Conservation (phyloP, 2,329 filamentous ascomycete genomes). For the Tolypocladium nubicola region DNA sequence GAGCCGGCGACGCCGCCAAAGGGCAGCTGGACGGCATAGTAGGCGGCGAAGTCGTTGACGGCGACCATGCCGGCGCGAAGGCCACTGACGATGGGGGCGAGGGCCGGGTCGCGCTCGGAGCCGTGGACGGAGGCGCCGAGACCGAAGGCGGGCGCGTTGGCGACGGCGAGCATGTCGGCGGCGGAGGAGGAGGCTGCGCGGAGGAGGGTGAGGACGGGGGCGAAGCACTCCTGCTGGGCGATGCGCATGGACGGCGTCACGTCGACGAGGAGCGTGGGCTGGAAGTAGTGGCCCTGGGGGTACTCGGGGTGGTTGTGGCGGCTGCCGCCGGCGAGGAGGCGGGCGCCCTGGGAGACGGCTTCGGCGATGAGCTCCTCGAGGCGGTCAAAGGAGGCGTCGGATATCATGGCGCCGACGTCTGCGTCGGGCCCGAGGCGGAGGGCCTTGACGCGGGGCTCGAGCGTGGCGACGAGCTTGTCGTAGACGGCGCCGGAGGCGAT, state of each 20-base stretch:
- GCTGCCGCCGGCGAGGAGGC: slow-evolving; percentile 69
- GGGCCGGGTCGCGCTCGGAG: slow-evolving; percentile 44
- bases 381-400: slow-evolving; percentile 59
- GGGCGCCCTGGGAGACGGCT: slow-evolving; percentile 69
- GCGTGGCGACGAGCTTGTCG: slow-evolving; percentile 55
- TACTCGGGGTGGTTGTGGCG: slow-evolving; percentile 61
- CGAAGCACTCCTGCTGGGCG: slow-evolving; percentile 86
- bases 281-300: slow-evolving; percentile 80
- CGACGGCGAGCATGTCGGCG: slow-evolving; percentile 58
- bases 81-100: slow-evolving; percentile 54
- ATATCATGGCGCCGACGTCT: slow-evolving; percentile 88
- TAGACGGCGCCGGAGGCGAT: slow-evolving; percentile 73
- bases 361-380: slow-evolving; percentile 69
- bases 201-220: slow-evolving; percentile 81
- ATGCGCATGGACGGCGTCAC: slow-evolving; percentile 80
- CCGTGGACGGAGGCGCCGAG: slow-evolving; percentile 88
- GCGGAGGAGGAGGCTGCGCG: slow-evolving; percentile 51
- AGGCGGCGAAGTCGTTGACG: slow-evolving; percentile 90
- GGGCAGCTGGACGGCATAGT: slow-evolving; percentile 86
- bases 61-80: slow-evolving; percentile 83
- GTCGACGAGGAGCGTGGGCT: slow-evolving; percentile 81
- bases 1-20: slow-evolving; percentile 88
- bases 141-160: slow-evolving; percentile 76
- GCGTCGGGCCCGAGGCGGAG: slow-evolving; percentile 67
- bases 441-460: slow-evolving; percentile 62